phyloP scores from a whole-genome alignment of 1,284 basidiomycete species.

The Ustilago bromivora region DNA sequence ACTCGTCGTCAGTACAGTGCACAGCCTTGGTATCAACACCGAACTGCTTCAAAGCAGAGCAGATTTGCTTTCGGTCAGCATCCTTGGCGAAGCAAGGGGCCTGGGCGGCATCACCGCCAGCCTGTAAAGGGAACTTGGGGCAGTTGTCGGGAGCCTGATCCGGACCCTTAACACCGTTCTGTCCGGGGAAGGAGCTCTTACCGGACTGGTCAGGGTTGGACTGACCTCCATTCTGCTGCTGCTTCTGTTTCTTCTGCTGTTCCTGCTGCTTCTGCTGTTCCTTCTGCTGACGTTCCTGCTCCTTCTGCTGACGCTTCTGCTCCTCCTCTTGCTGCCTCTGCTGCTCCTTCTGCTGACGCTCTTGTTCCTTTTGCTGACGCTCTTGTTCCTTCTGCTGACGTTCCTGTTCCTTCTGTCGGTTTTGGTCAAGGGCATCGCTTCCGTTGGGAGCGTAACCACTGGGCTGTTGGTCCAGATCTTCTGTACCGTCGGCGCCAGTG shows the following conservation, averaged over 20 bases:
- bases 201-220: neutral
- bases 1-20: conserved; percentile 38
- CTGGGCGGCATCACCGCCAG: conserved; percentile 34
- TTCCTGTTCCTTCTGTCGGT: conserved; percentile 5
- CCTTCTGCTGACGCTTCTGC: conserved; percentile 8
- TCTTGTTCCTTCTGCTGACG: neutral
- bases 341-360: conserved; percentile 22
- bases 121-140: conserved; percentile 44
- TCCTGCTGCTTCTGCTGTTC: conserved; percentile 21
- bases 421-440: too few relatives aligned
- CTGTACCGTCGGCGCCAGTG: neutral
- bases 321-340: too few relatives aligned
- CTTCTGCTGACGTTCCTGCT: conserved; percentile 19
- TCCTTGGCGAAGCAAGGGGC: conserved; percentile 43
- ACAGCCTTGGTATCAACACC: conserved; percentile 36
- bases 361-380: conserved; percentile 9
- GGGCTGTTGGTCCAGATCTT: neutral
- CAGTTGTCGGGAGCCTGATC: conserved; percentile 16
- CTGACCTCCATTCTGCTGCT: conserved; percentile 12
- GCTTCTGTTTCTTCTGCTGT: conserved; percentile 13
- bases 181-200: conserved; percentile 17
- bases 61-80: conserved; percentile 41
- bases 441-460: neutral
- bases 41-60: conserved; percentile 51
- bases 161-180: conserved; percentile 4